A percentile compares a stretch with the other conserved stretches of the same genome.
These are phyloP conservation scores for Scheffersomyces insectosa DNA, from an alignment of 1,139 yeast genomes.

Conservation along the genomic window DNA sequence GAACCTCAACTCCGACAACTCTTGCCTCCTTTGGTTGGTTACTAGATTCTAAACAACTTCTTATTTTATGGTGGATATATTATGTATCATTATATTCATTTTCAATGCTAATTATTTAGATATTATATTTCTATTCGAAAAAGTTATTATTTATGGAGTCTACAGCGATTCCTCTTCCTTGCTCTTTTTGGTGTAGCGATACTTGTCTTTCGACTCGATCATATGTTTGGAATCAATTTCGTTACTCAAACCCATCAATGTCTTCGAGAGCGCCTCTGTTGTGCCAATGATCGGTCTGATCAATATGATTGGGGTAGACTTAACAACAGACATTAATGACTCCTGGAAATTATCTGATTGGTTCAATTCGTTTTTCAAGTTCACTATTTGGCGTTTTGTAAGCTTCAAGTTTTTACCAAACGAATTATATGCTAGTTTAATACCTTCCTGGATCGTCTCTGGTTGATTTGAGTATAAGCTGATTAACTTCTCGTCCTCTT, in stretches of 20 bases:
- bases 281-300: conserved; percentile 90
- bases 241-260: conserved; percentile 82
- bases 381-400: conserved; percentile 64
- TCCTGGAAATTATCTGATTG: conserved; percentile 66
- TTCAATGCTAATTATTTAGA: too few species aligned
- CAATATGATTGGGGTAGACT: conserved; percentile 77
- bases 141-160: too few species aligned
- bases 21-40: too few species aligned
- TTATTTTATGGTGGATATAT: too few species aligned
- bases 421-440: conserved; percentile 69
- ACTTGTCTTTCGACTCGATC: conserved; percentile 37
- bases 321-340: conserved; percentile 66
- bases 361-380: conserved; percentile 60
- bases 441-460: conserved; percentile 64
- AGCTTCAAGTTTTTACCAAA: conserved; percentile 67
- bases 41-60: too few species aligned
- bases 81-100: too few species aligned
- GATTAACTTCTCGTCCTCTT: conserved; percentile 48
- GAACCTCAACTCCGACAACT: too few species aligned
- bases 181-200: conserved; percentile 6
- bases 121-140: too few species aligned
- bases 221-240: conserved; percentile 65
- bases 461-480: conserved; percentile 91
- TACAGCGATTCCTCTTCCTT: conserved; percentile 1
- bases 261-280: conserved; percentile 82